Conservation (phyloP, 75 land plant genomes). For the Cupressus sempervirens region DNA sequence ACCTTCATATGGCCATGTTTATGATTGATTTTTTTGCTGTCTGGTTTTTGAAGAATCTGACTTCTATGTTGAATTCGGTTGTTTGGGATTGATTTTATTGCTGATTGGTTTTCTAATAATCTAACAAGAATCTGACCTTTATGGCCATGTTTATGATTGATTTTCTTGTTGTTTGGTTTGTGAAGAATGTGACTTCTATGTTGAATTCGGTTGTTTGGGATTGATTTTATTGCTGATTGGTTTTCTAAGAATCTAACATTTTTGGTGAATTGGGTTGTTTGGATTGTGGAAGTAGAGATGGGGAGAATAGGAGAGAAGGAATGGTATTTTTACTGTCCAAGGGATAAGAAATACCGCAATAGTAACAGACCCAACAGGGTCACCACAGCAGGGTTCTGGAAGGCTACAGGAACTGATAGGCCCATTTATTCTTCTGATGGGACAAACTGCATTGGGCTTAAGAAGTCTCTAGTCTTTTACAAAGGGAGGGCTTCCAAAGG, state of each 20-base stretch:
- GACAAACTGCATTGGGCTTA: constrained; percentile 60
- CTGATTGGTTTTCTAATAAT: too few relatives aligned
- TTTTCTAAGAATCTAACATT: not conserved
- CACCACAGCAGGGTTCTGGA: constrained; percentile 71
- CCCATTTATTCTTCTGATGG: constrained; percentile 56
- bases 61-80: too few relatives aligned
- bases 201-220: too few relatives aligned
- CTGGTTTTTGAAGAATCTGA: too few relatives aligned
- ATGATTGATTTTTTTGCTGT: too few relatives aligned
- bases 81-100: too few relatives aligned
- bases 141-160: too few relatives aligned
- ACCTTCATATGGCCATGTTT: too few relatives aligned
- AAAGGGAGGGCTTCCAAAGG: constrained; percentile 70
- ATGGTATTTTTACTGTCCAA: constrained; percentile 64
- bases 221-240: too few relatives aligned
- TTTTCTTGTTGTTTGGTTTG: too few relatives aligned
- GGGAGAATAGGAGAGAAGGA: constrained; percentile 43
- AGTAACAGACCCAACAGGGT: constrained; percentile 65
- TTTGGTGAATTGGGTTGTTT: not conserved
- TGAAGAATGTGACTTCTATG: too few relatives aligned
- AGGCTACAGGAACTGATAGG: constrained; percentile 72
- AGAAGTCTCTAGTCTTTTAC: constrained; percentile 76
- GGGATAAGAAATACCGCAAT: constrained; percentile 63
- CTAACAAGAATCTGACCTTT: too few relatives aligned
- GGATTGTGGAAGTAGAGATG: constrained; percentile 4